A percentile compares a stretch with the other conserved stretches of the same genome.
phyloP scores from a whole-genome alignment of 2,329 filamentous ascomycete genomes.

The Fusarium drepaniforme region DNA sequence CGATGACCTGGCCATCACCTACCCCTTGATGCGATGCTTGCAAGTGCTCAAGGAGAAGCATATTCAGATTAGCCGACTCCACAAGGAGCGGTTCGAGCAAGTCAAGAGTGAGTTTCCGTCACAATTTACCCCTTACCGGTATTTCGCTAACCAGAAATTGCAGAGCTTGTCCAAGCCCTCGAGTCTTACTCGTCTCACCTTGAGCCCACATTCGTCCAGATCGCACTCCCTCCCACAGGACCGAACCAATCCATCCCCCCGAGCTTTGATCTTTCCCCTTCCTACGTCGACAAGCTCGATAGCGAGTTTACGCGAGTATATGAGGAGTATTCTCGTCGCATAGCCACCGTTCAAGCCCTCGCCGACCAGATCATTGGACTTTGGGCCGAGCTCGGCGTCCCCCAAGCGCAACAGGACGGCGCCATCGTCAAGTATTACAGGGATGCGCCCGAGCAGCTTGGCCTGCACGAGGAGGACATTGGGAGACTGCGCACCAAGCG shows the following conservation, averaged over 20 bases:
- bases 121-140: background rate
- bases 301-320: conserved; percentile 94
- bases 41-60: conserved; percentile 88
- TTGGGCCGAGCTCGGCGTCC: conserved; percentile 95
- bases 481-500: conserved; percentile 77
- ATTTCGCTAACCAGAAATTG: conserved; percentile 18
- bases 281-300: conserved; percentile 89
- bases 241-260: conserved; percentile 82
- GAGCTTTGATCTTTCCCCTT: conserved; percentile 90
- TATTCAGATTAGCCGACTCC: conserved; percentile 80
- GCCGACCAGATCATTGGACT: conserved; percentile 91
- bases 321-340: conserved; percentile 91
- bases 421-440: conserved; percentile 90
- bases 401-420: conserved; percentile 91
- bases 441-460: conserved; percentile 92
- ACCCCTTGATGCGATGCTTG: conserved; percentile 85
- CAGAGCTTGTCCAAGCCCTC: conserved; percentile 92
- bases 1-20: conserved; percentile 81
- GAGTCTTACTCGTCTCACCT: conserved; percentile 97
- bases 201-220: conserved; percentile 86
- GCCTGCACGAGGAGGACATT: conserved; percentile 90
- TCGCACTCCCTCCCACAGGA: conserved; percentile 85
- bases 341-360: conserved; percentile 79
- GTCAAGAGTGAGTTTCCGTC: conserved; percentile 79
- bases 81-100: conserved; percentile 94